Evolutionary conservation across 495 filamentous ascomycete species (phyloP).

Genomic region (Daldinia bambusicola): DNA sequence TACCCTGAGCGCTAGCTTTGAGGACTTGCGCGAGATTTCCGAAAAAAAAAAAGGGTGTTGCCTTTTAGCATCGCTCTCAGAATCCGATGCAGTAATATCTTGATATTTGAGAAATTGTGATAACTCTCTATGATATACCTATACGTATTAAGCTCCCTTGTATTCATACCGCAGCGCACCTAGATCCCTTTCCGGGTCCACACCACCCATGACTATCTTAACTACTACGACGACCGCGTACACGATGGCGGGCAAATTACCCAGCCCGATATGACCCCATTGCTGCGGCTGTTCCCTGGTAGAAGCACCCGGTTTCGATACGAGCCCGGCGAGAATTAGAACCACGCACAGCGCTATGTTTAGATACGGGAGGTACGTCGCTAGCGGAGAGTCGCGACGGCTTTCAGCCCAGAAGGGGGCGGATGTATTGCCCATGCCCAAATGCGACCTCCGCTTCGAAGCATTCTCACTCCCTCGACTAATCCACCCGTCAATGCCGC

Average conservation of each 20-base stretch:
- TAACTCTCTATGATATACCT: background rate
- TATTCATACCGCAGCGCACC: conserved; percentile 64
- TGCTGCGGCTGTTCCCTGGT: conserved; percentile 4
- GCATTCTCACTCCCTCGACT: background rate
- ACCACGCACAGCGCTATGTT: conserved; percentile 57
- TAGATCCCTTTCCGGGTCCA: conserved; percentile 66
- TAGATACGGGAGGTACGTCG: conserved; percentile 59
- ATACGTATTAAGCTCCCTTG: conserved; percentile 62
- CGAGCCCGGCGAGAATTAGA: conserved; percentile 49
- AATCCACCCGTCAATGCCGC: conserved; percentile 49
- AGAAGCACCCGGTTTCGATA: conserved; percentile 33
- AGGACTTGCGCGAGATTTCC: background rate
- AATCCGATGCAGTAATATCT: background rate
- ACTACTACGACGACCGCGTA: conserved; percentile 60
- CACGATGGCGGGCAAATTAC: conserved; percentile 55
- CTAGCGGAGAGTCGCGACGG: conserved; percentile 50
- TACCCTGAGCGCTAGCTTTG: background rate
- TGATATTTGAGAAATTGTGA: background rate
- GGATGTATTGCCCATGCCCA: background rate
- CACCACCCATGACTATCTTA: conserved; percentile 63
- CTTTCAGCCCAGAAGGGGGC: background rate
- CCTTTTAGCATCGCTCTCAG: background rate
- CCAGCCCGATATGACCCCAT: conserved; percentile 44
- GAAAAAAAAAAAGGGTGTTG: background rate
- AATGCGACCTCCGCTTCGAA: background rate